phyloP scores from a whole-genome alignment of 2,329 filamentous ascomycete species.

The Colletotrichum chlorophyti region DNA sequence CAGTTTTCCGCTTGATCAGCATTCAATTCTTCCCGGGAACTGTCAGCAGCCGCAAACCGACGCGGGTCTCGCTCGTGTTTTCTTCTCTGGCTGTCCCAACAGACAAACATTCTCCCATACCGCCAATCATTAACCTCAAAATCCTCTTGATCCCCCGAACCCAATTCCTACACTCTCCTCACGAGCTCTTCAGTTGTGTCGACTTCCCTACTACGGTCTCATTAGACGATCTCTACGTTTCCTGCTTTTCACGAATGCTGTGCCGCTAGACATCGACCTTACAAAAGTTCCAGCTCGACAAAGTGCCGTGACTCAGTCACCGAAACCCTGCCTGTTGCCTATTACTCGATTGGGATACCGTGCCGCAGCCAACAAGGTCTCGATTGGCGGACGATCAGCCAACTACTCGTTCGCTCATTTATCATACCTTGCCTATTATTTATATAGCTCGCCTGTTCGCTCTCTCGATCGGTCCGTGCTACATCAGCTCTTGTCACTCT shows the following conservation, averaged over 20 bases:
- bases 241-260: neutral
- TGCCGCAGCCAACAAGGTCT: neutral
- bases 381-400: constrained; percentile 11
- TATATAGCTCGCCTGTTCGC: constrained; percentile 16
- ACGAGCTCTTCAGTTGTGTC: too few relatives aligned
- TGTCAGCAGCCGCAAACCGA: neutral
- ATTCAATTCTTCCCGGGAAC: neutral
- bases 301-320: constrained; percentile 20
- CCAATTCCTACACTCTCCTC: too few relatives aligned
- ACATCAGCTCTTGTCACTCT: neutral
- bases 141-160: too few relatives aligned
- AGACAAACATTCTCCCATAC: too few relatives aligned
- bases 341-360: constrained; percentile 18
- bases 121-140: too few relatives aligned
- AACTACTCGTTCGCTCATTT: neutral
- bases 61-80: neutral
- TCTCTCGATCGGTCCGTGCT: neutral
- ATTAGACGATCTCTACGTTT: constrained; percentile 12
- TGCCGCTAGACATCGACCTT: neutral
- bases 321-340: constrained; percentile 12
- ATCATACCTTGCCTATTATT: constrained; percentile 6
- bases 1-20: constrained; percentile 4
- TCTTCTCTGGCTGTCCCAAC: neutral
- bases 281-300: constrained; percentile 1
- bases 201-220: too few relatives aligned